Evolutionary conservation across 768 basidiomycete genomes (phyloP).

Genomic region (Xanthoconium stramineum): DNA sequence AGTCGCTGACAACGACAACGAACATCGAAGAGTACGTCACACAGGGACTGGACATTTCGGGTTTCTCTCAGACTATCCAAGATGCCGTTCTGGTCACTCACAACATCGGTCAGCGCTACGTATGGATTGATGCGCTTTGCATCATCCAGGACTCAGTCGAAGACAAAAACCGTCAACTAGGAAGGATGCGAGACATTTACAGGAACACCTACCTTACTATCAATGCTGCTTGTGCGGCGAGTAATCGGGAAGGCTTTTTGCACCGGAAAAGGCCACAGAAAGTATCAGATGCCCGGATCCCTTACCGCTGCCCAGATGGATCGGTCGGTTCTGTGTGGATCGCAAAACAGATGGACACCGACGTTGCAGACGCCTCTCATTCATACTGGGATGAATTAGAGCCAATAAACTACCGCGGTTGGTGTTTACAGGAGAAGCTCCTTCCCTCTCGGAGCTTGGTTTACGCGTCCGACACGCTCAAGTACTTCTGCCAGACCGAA

Average conservation of each 20-base stretch:
- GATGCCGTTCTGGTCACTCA: neutral
- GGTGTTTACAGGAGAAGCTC: conserved; percentile 5
- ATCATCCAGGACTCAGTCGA: conserved; percentile 1
- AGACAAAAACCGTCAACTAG: neutral
- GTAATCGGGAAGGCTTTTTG: neutral
- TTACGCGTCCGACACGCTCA: neutral
- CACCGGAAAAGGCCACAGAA: neutral
- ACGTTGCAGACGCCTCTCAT: neutral
- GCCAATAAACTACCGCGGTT: neutral
- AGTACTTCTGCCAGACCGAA: conserved; percentile 2
- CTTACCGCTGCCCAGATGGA: neutral
- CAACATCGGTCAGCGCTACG: neutral
- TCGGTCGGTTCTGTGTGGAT: conserved; percentile 1
- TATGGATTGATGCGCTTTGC: conserved; percentile 1
- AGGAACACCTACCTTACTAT: neutral
- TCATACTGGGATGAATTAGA: conserved; percentile 1
- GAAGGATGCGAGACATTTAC: neutral
- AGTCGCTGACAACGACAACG: neutral
- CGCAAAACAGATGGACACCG: neutral
- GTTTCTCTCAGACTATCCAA: neutral
- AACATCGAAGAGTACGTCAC: neutral
- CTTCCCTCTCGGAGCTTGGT: neutral
- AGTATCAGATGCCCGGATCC: neutral
- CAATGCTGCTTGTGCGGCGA: neutral
- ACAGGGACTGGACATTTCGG: neutral